Conservation (phyloP, 305 asterid species). For the Rubia occidens region DNA sequence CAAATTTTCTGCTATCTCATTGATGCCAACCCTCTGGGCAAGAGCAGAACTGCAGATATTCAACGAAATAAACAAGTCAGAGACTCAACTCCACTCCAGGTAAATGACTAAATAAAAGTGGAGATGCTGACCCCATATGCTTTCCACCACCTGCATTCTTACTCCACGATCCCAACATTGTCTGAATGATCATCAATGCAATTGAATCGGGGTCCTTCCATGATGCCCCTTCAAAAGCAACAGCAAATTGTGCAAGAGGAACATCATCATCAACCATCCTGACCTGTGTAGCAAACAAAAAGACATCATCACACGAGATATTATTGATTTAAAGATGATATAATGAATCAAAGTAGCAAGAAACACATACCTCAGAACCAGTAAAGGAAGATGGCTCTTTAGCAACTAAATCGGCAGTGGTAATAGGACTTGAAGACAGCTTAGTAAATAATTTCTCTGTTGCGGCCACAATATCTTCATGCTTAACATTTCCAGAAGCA, state of each 20-base stretch:
- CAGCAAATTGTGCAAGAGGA: slow-evolving; percentile 40
- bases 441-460: slow-evolving; percentile 59
- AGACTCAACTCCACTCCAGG: not conserved
- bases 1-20: slow-evolving; percentile 86
- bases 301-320: slow-evolving; percentile 7
- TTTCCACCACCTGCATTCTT: slow-evolving; percentile 73
- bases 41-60: slow-evolving; percentile 56
- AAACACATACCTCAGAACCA: slow-evolving; percentile 69
- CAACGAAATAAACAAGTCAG: slow-evolving; percentile 21
- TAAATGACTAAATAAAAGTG: not conserved
- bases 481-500: slow-evolving; percentile 79
- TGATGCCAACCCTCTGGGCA: slow-evolving; percentile 71
- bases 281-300: slow-evolving; percentile 36
- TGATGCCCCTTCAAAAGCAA: slow-evolving; percentile 43
- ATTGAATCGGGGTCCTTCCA: slow-evolving; percentile 48
- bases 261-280: slow-evolving; percentile 57
- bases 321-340: slow-evolving; percentile 1
- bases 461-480: slow-evolving; percentile 60
- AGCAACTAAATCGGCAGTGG: slow-evolving; percentile 55
- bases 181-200: slow-evolving; percentile 43
- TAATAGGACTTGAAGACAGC: slow-evolving; percentile 48
- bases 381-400: slow-evolving; percentile 70
- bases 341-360: slow-evolving; percentile 19
- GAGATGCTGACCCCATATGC: slow-evolving; percentile 67
- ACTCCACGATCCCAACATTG: slow-evolving; percentile 56